These are phyloP conservation scores for Geotrichum histeridarum DNA, from an alignment of 1,139 yeast species.

Conservation along the genomic window DNA sequence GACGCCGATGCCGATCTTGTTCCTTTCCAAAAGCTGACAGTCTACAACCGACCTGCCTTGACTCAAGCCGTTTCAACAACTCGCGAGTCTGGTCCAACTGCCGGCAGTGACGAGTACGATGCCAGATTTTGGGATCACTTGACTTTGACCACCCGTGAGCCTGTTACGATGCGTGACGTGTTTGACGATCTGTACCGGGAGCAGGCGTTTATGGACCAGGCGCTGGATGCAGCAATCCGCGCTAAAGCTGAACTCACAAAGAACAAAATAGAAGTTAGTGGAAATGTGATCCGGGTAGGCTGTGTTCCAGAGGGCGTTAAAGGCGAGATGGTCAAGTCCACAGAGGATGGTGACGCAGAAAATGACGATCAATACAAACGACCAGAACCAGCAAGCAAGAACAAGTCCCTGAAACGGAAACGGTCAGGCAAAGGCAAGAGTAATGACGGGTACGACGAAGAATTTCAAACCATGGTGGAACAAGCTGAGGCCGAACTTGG, in stretches of 20 bases:
- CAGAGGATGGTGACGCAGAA: constrained; percentile 34
- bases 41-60: constrained; percentile 41
- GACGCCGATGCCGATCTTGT: constrained; percentile 2
- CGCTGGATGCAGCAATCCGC: constrained; percentile 74
- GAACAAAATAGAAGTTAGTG: constrained; percentile 7
- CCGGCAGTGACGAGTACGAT: constrained; percentile 35
- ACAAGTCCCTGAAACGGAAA: constrained; percentile 38
- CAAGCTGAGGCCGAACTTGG: constrained; percentile 65
- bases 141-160: neutral
- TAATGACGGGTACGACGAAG: constrained; percentile 64
- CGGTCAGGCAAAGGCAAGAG: constrained; percentile 60
- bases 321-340: constrained; percentile 30
- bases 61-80: constrained; percentile 27
- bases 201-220: constrained; percentile 82
- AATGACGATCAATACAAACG: constrained; percentile 44
- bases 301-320: neutral
- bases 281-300: neutral
- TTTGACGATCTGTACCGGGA: constrained; percentile 65
- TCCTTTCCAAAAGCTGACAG: constrained; percentile 52
- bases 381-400: constrained; percentile 58
- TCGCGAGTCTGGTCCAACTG: constrained; percentile 8
- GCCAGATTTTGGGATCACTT: constrained; percentile 50
- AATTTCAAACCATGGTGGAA: constrained; percentile 62
- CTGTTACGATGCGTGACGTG: neutral
- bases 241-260: constrained; percentile 62